A percentile compares a stretch with the other conserved stretches of the same genome.
These are phyloP conservation scores for Myxozyma vanderwaltii DNA, from an alignment of 805 yeast genomes.

Conservation along the genomic window DNA sequence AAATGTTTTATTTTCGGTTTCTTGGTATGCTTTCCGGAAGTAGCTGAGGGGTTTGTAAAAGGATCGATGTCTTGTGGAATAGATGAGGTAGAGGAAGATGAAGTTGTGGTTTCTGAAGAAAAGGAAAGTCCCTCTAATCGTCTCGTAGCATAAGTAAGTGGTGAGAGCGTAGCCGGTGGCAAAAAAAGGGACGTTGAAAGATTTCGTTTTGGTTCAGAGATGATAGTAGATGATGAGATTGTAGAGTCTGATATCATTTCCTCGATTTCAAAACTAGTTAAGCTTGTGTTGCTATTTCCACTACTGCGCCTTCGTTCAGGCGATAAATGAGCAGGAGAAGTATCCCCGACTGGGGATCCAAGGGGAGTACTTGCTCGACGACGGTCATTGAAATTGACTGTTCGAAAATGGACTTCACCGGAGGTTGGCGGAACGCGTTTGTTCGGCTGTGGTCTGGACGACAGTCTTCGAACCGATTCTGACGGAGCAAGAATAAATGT, in stretches of 20 bases:
- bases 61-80: no score
- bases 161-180: neutral
- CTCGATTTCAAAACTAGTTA: neutral
- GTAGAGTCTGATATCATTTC: neutral
- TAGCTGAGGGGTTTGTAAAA: no score
- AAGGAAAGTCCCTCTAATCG: no score
- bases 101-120: neutral
- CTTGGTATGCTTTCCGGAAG: neutral
- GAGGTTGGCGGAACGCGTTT: neutral
- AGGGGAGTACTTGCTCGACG: neutral
- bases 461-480: neutral
- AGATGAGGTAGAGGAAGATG: slow-evolving; percentile 3
- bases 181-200: neutral
- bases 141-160: neutral
- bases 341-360: neutral
- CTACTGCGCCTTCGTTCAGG: neutral
- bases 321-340: neutral
- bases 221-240: neutral
- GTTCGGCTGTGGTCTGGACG: neutral
- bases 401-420: slow-evolving; percentile 9
- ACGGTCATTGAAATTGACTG: slow-evolving; percentile 13
- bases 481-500: slow-evolving; percentile 1
- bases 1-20: neutral
- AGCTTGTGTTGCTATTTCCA: neutral
- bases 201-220: neutral